Conservation (phyloP, 768 basidiomycete species). For the Paxillus ammoniavirescens region DNA sequence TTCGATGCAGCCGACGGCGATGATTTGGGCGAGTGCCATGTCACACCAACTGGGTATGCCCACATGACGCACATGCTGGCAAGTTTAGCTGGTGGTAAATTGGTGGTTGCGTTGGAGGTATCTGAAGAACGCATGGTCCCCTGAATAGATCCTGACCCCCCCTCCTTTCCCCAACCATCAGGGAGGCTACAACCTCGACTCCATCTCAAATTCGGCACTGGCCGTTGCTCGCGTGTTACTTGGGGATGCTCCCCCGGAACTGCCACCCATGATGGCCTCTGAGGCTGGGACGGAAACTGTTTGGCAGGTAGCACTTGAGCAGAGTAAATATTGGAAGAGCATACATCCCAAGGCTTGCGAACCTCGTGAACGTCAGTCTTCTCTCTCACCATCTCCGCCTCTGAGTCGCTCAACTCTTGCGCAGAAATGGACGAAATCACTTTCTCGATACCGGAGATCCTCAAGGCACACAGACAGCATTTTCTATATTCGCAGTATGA, state of each 20-base stretch:
- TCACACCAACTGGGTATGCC: conserved; percentile 90
- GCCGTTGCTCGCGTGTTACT: conserved; percentile 88
- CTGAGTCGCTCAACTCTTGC: background rate
- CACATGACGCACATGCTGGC: conserved; percentile 99
- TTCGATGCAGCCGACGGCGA: conserved; percentile 97
- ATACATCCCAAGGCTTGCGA: conserved; percentile 81
- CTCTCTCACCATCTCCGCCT: background rate
- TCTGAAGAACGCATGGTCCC: conserved; percentile 8
- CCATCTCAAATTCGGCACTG: conserved; percentile 83
- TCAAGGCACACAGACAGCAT: conserved; percentile 87
- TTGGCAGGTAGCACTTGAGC: conserved; percentile 82
- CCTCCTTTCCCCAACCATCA: conserved; percentile 28
- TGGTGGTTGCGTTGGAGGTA: conserved; percentile 95
- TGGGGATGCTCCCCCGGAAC: conserved; percentile 78
- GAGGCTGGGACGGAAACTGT: conserved; percentile 87
- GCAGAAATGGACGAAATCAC: conserved; percentile 61
- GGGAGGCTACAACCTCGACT: conserved; percentile 94
- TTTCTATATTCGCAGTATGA: conserved; percentile 73
- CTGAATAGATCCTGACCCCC: background rate
- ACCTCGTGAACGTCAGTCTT: conserved; percentile 65
- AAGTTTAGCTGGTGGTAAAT: conserved; percentile 79
- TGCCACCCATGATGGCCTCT: conserved; percentile 71
- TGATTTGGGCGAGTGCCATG: conserved; percentile 85
- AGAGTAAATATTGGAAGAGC: conserved; percentile 89
- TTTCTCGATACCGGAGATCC: conserved; percentile 75